Evolutionary conservation across 345 rosid species (phyloP).

Genomic region (Litchi chinensis): DNA sequence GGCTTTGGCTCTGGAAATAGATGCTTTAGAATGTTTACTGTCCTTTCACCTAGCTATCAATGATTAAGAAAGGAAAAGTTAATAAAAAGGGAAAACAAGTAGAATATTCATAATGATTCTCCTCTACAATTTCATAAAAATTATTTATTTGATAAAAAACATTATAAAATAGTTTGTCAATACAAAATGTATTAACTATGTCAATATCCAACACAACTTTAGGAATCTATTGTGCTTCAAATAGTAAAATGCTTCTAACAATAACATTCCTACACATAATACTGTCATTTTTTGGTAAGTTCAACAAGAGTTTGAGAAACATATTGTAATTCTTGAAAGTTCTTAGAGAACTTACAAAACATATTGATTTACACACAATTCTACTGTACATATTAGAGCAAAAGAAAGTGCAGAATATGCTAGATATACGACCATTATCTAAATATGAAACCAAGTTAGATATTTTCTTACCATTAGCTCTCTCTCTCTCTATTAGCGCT

Average conservation of each 20-base stretch:
- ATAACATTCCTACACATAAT: not conserved
- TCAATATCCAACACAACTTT: not conserved
- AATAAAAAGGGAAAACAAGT: not conserved
- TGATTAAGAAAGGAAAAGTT: not conserved
- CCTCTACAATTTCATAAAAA: not conserved
- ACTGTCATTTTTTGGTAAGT: not conserved
- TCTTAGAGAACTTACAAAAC: not conserved
- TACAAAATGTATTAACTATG: not conserved
- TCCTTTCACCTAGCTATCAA: constrained; percentile 76
- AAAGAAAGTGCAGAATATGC: not conserved
- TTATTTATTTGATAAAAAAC: not conserved
- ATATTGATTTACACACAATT: not conserved
- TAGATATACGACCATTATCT: too few species aligned
- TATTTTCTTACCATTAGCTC: not conserved
- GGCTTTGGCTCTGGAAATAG: constrained; percentile 88
- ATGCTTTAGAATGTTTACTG: constrained; percentile 77
- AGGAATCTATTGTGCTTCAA: not conserved
- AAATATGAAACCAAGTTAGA: not conserved
- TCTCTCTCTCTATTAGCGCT: not conserved
- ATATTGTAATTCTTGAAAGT: not conserved
- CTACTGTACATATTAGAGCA: not conserved
- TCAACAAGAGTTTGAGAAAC: not conserved
- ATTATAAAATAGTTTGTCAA: not conserved
- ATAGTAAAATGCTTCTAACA: not conserved
- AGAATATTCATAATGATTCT: not conserved